A percentile compares a stretch with the other conserved stretches of the same genome.
Evolutionary conservation across 495 filamentous ascomycete genomes (phyloP).

Genomic region (Xylaria venustula): DNA sequence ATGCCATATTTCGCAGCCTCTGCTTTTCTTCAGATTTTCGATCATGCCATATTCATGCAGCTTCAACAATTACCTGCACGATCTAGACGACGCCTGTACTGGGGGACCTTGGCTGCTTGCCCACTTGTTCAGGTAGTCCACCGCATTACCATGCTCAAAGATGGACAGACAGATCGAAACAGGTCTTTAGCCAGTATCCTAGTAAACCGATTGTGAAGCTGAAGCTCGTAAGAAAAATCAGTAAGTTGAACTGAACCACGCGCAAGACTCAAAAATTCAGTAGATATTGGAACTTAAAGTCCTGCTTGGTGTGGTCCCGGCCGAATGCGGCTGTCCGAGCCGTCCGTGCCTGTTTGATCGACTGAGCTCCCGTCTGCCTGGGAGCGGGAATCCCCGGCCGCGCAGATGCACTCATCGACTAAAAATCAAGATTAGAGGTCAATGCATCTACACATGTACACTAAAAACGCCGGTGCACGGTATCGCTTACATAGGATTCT

Average conservation of each 20-base stretch:
- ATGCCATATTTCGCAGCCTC: not conserved
- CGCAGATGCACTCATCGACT: not conserved
- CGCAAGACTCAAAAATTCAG: too few species aligned
- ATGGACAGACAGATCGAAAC: not conserved
- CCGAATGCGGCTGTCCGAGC: constrained; percentile 1
- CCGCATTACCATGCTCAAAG: not conserved
- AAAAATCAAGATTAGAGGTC: not conserved
- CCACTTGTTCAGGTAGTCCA: not conserved
- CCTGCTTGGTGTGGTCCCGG: not conserved
- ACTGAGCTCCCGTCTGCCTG: constrained; percentile 8
- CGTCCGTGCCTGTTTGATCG: constrained; percentile 12
- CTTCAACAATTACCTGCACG: not conserved
- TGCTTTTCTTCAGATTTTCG: not conserved
- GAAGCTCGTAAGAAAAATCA: not conserved
- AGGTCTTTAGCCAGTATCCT: not conserved
- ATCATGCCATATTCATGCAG: not conserved
- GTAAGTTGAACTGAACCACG: not conserved
- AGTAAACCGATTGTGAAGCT: not conserved
- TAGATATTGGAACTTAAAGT: not conserved
- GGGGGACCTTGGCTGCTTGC: too few species aligned
- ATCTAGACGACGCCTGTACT: too few species aligned
- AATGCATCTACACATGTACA: not conserved
- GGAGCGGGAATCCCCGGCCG: not conserved
- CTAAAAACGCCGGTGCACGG: not conserved
- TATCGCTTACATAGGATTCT: not conserved